Conservation (phyloP, 1,139 yeast genomes). For the Yamadazyma songkhlaensis region DNA sequence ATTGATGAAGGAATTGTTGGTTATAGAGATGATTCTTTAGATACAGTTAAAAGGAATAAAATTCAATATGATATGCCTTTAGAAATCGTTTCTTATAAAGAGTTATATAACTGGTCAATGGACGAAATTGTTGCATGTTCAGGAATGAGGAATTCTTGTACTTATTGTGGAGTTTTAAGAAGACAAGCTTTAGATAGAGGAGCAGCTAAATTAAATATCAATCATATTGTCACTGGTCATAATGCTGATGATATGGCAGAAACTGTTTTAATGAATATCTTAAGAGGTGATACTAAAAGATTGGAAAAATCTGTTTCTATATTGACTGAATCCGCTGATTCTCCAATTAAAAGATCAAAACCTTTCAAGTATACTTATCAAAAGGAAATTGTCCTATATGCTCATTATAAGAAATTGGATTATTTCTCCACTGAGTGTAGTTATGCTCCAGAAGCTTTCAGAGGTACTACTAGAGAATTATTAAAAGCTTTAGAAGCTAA, state of each 20-base stretch:
- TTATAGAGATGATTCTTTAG: conserved; percentile 93
- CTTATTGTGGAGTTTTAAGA: conserved; percentile 96
- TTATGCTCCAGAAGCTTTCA: conserved; percentile 96
- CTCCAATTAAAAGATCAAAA: conserved; percentile 85
- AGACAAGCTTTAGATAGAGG: conserved; percentile 97
- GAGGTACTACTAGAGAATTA: conserved; percentile 94
- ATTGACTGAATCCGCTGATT: conserved; percentile 74
- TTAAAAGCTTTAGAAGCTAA: conserved; percentile 87
- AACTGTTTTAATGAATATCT: conserved; percentile 89
- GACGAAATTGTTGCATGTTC: conserved; percentile 96
- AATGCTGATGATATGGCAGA: conserved; percentile 99
- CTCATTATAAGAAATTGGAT: conserved; percentile 92
- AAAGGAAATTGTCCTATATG: conserved; percentile 95
- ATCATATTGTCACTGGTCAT: conserved; percentile 96
- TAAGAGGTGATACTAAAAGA: conserved; percentile 95
- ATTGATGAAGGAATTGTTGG: conserved; percentile 98
- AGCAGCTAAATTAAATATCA: conserved; percentile 81
- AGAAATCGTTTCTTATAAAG: conserved; percentile 86
- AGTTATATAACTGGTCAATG: conserved; percentile 95
- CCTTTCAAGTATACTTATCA: conserved; percentile 96
- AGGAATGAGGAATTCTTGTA: conserved; percentile 91
- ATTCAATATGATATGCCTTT: conserved; percentile 84
- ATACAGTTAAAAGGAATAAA: conserved; percentile 93
- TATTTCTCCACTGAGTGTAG: conserved; percentile 97
- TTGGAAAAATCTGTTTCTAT: conserved; percentile 88